phyloP scores from a whole-genome alignment of 2,329 filamentous ascomycete species.

The Paraphoma sp. region DNA sequence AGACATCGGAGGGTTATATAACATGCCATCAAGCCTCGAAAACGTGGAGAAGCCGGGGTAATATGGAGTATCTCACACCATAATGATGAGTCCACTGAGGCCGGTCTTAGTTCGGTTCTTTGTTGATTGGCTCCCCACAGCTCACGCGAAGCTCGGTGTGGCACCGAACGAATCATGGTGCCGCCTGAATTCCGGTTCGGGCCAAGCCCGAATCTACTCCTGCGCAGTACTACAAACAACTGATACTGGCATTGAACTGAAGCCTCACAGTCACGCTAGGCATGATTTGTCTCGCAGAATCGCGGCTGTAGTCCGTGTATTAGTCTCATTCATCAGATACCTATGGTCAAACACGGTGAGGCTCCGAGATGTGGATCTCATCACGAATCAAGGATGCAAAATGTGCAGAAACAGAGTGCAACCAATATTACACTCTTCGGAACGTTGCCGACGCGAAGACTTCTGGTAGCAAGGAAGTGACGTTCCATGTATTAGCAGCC shows the following conservation, averaged over 20 bases:
- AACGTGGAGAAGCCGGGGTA: not conserved
- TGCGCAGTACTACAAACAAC: not conserved
- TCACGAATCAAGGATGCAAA: not conserved
- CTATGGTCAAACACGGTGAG: not conserved
- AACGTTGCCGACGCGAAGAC: not conserved
- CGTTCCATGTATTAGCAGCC: too few species aligned
- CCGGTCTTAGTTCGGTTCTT: not conserved
- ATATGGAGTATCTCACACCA: not conserved
- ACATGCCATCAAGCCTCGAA: not conserved
- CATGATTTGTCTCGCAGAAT: not conserved
- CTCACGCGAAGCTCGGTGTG: not conserved
- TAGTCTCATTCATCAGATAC: not conserved
- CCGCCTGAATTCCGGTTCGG: not conserved
- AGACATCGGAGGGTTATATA: not conserved
- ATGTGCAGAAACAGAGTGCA: not conserved
- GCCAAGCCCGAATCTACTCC: not conserved
- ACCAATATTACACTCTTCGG: not conserved
- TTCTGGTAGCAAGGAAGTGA: too few species aligned
- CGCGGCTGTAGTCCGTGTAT: too few species aligned
- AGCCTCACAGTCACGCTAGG: not conserved
- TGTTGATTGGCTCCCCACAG: not conserved
- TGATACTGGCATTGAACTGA: not conserved
- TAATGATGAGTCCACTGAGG: not conserved
- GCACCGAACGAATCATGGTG: constrained; percentile 1
- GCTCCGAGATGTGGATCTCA: not conserved